A percentile compares a stretch with the other conserved stretches of the same genome.
These are phyloP conservation scores for Colletotrichum liaoningense DNA, from an alignment of 2,329 filamentous ascomycete species.

Conservation along the genomic window DNA sequence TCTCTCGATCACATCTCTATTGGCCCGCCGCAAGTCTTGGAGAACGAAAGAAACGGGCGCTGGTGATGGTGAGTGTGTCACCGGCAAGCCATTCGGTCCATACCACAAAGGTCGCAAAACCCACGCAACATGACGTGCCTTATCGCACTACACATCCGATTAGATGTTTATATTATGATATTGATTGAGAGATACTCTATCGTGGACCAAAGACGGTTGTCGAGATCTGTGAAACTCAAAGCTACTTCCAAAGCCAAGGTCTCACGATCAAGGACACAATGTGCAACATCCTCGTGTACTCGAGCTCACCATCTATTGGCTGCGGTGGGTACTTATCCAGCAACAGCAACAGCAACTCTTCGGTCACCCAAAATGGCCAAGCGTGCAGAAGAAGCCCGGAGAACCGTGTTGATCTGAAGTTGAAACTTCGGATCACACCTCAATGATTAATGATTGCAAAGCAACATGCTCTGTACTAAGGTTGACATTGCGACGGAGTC, in stretches of 20 bases:
- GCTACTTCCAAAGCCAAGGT: background rate
- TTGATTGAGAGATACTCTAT: background rate
- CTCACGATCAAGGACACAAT: background rate
- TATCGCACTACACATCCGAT: background rate
- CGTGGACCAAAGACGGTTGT: background rate
- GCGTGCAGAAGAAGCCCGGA: background rate
- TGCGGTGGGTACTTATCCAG: background rate
- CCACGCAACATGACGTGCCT: background rate
- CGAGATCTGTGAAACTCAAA: slow-evolving; percentile 1
- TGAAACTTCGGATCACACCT: background rate
- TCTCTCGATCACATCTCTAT: background rate
- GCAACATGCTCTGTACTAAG: too few species aligned
- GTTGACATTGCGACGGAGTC: background rate
- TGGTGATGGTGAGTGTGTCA: slow-evolving; percentile 6
- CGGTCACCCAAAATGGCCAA: background rate
- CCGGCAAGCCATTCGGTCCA: background rate
- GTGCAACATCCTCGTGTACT: background rate
- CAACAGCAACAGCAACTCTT: background rate
- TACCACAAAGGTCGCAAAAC: background rate
- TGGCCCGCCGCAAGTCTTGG: slow-evolving; percentile 10
- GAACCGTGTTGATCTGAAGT: background rate
- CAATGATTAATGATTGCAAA: background rate
- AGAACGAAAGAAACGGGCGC: slow-evolving; percentile 1
- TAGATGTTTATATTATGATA: background rate
- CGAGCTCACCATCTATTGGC: slow-evolving; percentile 1